phyloP scores from a whole-genome alignment of 305 asterid genomes.

The Caryopteris hybrid region DNA sequence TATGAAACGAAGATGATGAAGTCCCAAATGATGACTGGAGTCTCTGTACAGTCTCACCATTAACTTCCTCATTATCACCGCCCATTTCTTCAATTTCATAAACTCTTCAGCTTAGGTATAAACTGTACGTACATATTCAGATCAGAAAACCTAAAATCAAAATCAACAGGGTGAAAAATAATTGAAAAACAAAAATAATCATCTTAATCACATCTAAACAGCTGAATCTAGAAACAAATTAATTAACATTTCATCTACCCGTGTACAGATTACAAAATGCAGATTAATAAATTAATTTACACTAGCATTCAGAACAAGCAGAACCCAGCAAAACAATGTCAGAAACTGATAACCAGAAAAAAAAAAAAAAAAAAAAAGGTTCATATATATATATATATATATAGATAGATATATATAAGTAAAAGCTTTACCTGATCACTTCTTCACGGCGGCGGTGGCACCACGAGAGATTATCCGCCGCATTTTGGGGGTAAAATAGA shows the following conservation, averaged over 20 bases:
- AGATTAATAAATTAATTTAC: not conserved
- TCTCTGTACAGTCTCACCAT: conserved; percentile 37
- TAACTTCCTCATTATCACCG: conserved; percentile 56
- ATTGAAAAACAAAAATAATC: not conserved
- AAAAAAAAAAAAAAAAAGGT: too few relatives aligned
- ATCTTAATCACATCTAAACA: not conserved
- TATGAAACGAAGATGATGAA: conserved; percentile 56
- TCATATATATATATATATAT: too few relatives aligned
- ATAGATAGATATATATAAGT: not conserved
- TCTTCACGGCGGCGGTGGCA: conserved; percentile 16
- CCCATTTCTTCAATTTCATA: conserved; percentile 39
- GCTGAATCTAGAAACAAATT: not conserved
- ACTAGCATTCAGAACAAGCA: not conserved
- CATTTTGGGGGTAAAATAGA: conserved; percentile 20
- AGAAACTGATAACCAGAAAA: not conserved
- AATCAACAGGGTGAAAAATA: too few relatives aligned
- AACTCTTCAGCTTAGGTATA: not conserved
- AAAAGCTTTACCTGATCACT: conserved; percentile 17
- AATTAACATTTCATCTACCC: conserved; percentile 5
- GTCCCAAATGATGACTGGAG: conserved; percentile 71
- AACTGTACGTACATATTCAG: conserved; percentile 13
- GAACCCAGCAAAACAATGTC: not conserved
- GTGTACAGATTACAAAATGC: not conserved
- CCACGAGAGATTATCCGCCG: conserved; percentile 29
- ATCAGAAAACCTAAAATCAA: conserved; percentile 25